phyloP scores from a whole-genome alignment of 1,284 basidiomycete genomes.

The Wolfiporia cocos region DNA sequence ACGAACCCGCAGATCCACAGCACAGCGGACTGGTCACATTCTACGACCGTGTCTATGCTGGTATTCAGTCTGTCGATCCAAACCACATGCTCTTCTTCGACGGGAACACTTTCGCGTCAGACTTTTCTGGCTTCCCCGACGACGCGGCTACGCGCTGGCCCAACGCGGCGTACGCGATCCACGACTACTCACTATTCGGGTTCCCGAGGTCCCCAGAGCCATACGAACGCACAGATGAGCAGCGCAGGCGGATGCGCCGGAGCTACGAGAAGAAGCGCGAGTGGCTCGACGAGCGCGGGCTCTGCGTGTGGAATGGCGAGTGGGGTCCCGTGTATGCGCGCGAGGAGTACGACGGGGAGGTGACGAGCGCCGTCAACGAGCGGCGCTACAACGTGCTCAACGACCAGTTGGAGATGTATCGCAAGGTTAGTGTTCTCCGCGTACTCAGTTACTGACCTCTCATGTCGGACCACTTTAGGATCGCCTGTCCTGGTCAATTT shows the following conservation, averaged over 20 bases:
- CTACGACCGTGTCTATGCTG: conserved; percentile 57
- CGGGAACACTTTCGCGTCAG: conserved; percentile 74
- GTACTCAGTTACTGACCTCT: no score
- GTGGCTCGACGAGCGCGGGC: conserved; percentile 60
- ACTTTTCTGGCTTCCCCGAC: conserved; percentile 57
- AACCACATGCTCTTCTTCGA: conserved; percentile 65
- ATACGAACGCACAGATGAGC: conserved; percentile 46
- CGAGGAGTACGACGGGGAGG: conserved; percentile 49
- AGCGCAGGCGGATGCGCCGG: conserved; percentile 42
- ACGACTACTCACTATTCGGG: conserved; percentile 69
- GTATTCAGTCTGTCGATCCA: conserved; percentile 58
- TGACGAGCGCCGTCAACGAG: conserved; percentile 63
- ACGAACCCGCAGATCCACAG: conserved; percentile 64
- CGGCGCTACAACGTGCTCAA: conserved; percentile 55
- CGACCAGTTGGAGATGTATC: conserved; percentile 72
- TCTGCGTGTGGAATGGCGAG: conserved; percentile 78
- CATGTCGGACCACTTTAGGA: no score
- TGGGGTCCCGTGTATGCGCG: conserved; percentile 69
- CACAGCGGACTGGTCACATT: conserved; percentile 48
- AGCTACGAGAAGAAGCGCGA: conserved; percentile 62
- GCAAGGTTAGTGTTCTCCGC: conserved; percentile 33
- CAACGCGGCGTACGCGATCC: conserved; percentile 74
- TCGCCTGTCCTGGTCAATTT: conserved; percentile 73
- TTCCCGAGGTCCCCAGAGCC: conserved; percentile 54
- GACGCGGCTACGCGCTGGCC: conserved; percentile 39